Conservation (phyloP, 345 rosid genomes). For the Bruguiera gymnorhiza region DNA sequence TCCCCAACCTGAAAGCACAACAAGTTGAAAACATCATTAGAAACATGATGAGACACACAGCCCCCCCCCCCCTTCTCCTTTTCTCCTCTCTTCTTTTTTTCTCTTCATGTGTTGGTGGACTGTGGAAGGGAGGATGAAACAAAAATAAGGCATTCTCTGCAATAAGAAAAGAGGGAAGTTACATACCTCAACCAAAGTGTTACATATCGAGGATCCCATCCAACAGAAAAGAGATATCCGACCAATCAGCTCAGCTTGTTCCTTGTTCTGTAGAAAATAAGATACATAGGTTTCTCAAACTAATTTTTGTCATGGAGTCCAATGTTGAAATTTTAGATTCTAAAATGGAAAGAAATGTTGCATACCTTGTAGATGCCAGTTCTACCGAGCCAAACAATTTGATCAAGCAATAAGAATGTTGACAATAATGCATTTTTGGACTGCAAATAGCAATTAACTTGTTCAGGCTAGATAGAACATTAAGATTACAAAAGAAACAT, state of each 20-base stretch:
- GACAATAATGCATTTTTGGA: conserved; percentile 84
- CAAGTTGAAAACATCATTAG: neutral
- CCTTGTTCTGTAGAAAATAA: conserved; percentile 60
- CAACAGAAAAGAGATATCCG: conserved; percentile 84
- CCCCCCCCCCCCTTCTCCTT: too few relatives aligned
- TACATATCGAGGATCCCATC: conserved; percentile 86
- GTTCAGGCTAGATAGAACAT: neutral
- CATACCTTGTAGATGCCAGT: conserved; percentile 86
- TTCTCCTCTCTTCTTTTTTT: too few relatives aligned
- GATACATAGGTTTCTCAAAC: neutral
- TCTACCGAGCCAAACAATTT: conserved; percentile 95
- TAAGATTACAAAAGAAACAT: neutral
- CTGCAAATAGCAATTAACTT: conserved; percentile 41
- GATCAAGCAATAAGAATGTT: conserved; percentile 93
- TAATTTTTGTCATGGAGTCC: neutral
- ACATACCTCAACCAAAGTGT: conserved; percentile 79
- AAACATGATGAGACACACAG: neutral
- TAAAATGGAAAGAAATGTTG: neutral
- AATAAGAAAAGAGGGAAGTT: conserved; percentile 3
- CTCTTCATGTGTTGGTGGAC: too few relatives aligned
- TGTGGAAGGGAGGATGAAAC: neutral
- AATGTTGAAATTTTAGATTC: neutral
- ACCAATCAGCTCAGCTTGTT: conserved; percentile 71
- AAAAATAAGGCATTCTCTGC: neutral
- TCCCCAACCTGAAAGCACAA: conserved; percentile 56